Percentiles rank a stretch among this genome's conserved stretches.
Evolutionary conservation across 257 asterid genomes (phyloP).

Genomic region (Solanum sejunctum): DNA sequence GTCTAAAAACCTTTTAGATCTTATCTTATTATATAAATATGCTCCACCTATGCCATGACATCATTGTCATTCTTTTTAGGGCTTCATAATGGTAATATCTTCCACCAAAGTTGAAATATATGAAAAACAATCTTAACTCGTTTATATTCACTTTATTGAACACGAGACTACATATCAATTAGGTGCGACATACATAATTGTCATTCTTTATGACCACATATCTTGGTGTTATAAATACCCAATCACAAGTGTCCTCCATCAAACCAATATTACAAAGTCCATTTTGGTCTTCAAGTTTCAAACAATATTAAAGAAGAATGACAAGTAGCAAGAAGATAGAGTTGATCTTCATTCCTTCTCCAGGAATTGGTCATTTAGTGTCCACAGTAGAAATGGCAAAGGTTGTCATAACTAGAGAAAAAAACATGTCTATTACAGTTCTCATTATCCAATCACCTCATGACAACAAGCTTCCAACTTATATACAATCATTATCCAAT

Average conservation of each 20-base stretch:
- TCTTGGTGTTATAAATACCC: neutral
- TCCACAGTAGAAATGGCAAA: conserved; percentile 44
- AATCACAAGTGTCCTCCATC: neutral
- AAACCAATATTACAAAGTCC: neutral
- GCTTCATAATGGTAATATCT: neutral
- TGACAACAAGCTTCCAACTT: conserved; percentile 12
- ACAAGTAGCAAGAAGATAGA: conserved; percentile 5
- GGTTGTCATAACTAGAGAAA: conserved; percentile 31
- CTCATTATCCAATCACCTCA: conserved; percentile 21
- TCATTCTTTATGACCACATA: neutral
- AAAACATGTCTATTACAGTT: conserved; percentile 27
- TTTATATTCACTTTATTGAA: neutral
- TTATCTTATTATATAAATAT: neutral
- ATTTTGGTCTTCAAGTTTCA: neutral
- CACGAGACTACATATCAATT: neutral
- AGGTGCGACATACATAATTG: neutral
- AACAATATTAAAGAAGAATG: neutral
- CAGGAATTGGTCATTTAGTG: conserved; percentile 47
- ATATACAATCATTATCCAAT: neutral
- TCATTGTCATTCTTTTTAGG: neutral
- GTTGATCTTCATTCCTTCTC: conserved; percentile 45
- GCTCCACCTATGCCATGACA: neutral
- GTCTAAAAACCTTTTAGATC: neutral
- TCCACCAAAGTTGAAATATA: no score
- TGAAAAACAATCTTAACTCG: no score